Conservation (phyloP, 2,329 filamentous ascomycete genomes). For the Paracorniculantispora psalliotae region DNA sequence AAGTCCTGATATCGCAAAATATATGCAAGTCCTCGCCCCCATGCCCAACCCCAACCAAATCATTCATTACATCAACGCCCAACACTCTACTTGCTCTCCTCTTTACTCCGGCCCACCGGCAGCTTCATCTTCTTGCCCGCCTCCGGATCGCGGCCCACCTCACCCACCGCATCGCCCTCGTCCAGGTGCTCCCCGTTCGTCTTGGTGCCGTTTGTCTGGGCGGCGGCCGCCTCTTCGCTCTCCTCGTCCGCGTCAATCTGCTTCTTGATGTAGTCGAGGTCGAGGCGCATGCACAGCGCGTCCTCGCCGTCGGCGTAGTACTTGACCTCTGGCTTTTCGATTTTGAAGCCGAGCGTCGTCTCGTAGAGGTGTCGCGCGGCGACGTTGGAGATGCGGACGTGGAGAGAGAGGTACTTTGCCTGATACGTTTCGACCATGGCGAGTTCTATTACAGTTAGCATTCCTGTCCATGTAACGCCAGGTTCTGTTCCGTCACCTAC, state of each 20-base stretch:
- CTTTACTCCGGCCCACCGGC: slow-evolving; percentile 72
- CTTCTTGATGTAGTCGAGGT: slow-evolving; percentile 60
- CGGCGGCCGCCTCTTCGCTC: slow-evolving; percentile 33
- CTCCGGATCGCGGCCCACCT: slow-evolving; percentile 50
- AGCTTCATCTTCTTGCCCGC: slow-evolving; percentile 64
- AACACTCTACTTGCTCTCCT: slow-evolving; percentile 41
- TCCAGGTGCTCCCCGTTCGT: slow-evolving; percentile 38
- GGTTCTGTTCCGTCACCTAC: slow-evolving; percentile 47
- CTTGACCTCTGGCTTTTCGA: slow-evolving; percentile 79
- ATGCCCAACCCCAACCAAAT: neutral
- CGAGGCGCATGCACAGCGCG: slow-evolving; percentile 88
- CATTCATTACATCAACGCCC: neutral
- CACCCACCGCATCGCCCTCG: slow-evolving; percentile 67
- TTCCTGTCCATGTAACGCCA: no score
- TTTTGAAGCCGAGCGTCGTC: slow-evolving; percentile 83
- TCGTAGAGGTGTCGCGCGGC: slow-evolving; percentile 90
- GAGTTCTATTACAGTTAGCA: slow-evolving; percentile 32
- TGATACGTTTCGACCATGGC: slow-evolving; percentile 96
- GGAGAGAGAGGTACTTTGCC: slow-evolving; percentile 88
- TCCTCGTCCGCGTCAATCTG: slow-evolving; percentile 41
- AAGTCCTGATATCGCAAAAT: neutral
- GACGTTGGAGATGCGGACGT: slow-evolving; percentile 90
- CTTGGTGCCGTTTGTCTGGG: slow-evolving; percentile 33
- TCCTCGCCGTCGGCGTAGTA: slow-evolving; percentile 99
- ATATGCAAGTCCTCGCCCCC: neutral